Evolutionary conservation across 257 asterid species (phyloP), one percentile per base, ranked within the genome.

Genomic region (Solanum bulbocastanum): DNA sequence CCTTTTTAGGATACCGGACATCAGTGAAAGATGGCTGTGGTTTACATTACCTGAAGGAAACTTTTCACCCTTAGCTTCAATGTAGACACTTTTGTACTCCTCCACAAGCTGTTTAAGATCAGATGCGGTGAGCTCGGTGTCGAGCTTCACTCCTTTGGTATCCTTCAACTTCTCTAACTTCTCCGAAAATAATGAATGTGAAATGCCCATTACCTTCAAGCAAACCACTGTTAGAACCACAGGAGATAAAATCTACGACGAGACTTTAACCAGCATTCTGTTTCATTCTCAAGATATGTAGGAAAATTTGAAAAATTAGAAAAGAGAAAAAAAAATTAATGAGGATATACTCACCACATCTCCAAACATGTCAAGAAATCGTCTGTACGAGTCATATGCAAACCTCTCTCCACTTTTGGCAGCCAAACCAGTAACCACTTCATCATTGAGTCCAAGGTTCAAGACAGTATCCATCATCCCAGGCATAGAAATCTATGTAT

Each of bases 391-490:
- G 91, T 96, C 99, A 44, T 96, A 95, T 0, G 99, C 98, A 75
- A 97, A 97, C 81, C 99, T 88, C 84, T 96, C 98, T 44, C 99
- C 99, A 88, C 99, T 96, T 89, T 96, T 97, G 11, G 91, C 90
- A 83, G 98, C 98, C 91, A 97, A 92, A 84, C 98, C 99, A 66
- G 92, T 87, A 18, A 95, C 99, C 0, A 97, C 99, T 84, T 93
- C 95, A 78, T 97, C 98, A 39, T 97, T 96, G 82, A 97, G 95
- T 82, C 98, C 99, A 58, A 97, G 98, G 74, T 97, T 97, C 79
- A 97, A 93, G 78, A 97, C 98, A 4, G 99, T 97, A 92, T 97
- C 99, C 99, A 97, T 97, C 99, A 97, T 97, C 25, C 99, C 99
- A 30, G 99, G 99, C 99, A 97, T 97, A 25, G 99, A 97, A 46